phyloP scores from a whole-genome alignment of 345 rosid species.

The Punica granatum region DNA sequence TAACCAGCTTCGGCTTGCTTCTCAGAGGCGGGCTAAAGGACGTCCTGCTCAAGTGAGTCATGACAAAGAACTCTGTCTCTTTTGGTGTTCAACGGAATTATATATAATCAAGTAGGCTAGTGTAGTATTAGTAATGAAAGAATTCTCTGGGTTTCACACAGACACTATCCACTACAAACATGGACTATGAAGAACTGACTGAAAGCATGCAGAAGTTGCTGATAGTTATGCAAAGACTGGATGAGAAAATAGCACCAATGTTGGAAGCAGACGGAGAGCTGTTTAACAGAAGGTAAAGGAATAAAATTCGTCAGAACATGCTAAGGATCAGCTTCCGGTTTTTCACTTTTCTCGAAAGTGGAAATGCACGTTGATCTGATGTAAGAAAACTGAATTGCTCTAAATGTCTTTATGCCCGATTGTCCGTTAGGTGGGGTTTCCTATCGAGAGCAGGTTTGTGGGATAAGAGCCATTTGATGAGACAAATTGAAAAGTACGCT shows the following conservation, averaged over 20 bases:
- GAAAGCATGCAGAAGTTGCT: conserved; percentile 91
- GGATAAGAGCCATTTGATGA: conserved; percentile 97
- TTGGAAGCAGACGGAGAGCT: conserved; percentile 83
- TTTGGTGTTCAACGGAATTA: not conserved
- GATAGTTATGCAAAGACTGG: conserved; percentile 92
- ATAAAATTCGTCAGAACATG: not conserved
- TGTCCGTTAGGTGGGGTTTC: conserved; percentile 74
- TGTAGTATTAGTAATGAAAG: not conserved
- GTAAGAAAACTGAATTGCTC: not conserved
- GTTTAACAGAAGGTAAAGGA: conserved; percentile 67
- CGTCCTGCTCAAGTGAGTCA: conserved; percentile 87
- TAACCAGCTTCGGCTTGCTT: conserved; percentile 86
- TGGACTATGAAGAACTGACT: conserved; percentile 78
- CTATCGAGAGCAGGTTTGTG: conserved; percentile 92
- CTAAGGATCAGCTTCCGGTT: not conserved
- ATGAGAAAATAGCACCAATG: conserved; percentile 78
- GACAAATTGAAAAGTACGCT: conserved; percentile 84
- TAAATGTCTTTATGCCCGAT: not conserved
- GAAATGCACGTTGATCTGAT: not conserved
- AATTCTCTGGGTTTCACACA: conserved; percentile 8
- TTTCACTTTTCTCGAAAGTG: not conserved
- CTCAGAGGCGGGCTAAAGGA: conserved; percentile 60
- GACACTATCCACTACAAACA: conserved; percentile 88
- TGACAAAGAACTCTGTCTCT: not conserved
- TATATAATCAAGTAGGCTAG: not conserved